Conservation (phyloP, 148 eudicot species). For the Chenopodium berlandieri region DNA sequence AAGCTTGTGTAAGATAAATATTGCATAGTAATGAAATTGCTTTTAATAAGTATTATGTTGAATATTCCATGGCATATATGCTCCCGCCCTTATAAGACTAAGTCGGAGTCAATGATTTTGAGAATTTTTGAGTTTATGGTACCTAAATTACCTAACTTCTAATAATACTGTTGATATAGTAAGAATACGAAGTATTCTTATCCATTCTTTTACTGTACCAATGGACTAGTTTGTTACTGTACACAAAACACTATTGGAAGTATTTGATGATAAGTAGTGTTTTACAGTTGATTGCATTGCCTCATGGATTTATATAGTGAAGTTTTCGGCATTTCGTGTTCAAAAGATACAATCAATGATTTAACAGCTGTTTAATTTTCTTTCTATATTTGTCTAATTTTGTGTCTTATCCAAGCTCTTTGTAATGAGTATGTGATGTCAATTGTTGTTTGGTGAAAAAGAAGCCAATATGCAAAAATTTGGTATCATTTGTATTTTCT, state of each 20-base stretch:
- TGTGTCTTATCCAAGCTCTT: not conserved
- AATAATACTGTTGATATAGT: not conserved
- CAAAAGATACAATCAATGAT: too few species aligned
- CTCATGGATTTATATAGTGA: not conserved
- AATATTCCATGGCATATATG: conserved; percentile 31
- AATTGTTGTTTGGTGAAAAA: not conserved
- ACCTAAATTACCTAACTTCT: conserved; percentile 9
- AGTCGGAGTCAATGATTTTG: conserved; percentile 15
- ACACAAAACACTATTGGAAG: not conserved
- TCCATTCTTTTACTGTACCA: not conserved
- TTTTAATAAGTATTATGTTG: conserved; percentile 7
- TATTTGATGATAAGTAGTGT: too few species aligned
- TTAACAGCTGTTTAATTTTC: not conserved
- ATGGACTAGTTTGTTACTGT: not conserved
- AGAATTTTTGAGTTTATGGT: not conserved
- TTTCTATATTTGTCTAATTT: not conserved
- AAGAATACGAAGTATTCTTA: not conserved
- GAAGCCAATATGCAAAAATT: not conserved
- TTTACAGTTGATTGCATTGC: not conserved
- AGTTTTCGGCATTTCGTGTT: too few species aligned
- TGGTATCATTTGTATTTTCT: not conserved
- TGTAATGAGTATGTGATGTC: not conserved
- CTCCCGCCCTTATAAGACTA: conserved; percentile 15
- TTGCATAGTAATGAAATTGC: not conserved
- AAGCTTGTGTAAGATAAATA: conserved; percentile 1